phyloP scores from a whole-genome alignment of 2,329 filamentous ascomycete species.

The Exserohilum turcica region DNA sequence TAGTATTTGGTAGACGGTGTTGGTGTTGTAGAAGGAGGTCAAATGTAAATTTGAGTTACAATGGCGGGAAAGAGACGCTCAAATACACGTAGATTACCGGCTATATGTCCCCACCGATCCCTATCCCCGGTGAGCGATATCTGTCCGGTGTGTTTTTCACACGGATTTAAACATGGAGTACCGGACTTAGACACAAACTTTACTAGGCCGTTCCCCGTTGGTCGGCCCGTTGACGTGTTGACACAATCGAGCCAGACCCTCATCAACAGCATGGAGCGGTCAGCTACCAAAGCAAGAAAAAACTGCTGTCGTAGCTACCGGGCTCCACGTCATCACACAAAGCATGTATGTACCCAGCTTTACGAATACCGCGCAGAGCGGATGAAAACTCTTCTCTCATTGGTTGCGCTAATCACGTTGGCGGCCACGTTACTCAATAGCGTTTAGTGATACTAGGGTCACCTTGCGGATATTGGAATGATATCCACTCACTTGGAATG shows the following conservation, averaged over 20 bases:
- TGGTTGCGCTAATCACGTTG: constrained; percentile 11
- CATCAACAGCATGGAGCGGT: constrained; percentile 2
- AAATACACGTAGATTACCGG: constrained; percentile 3
- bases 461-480: neutral
- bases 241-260: neutral
- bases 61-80: neutral
- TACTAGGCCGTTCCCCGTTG: neutral
- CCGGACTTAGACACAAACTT: neutral
- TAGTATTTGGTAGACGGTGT: neutral
- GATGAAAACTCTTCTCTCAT: constrained; percentile 5
- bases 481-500: neutral
- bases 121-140: constrained; percentile 1
- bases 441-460: constrained; percentile 4
- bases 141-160: constrained; percentile 2
- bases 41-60: neutral
- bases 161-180: neutral
- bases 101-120: constrained; percentile 7
- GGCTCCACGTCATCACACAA: constrained; percentile 10
- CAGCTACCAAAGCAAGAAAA: neutral
- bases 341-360: neutral
- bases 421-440: neutral
- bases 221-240: constrained; percentile 1
- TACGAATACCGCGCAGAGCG: neutral
- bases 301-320: neutral
- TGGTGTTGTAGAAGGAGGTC: neutral